A percentile compares a stretch with the other conserved stretches of the same genome.
These are phyloP conservation scores for Erucastrum elatum DNA, from an alignment of 345 rosid species.

Conservation along the genomic window DNA sequence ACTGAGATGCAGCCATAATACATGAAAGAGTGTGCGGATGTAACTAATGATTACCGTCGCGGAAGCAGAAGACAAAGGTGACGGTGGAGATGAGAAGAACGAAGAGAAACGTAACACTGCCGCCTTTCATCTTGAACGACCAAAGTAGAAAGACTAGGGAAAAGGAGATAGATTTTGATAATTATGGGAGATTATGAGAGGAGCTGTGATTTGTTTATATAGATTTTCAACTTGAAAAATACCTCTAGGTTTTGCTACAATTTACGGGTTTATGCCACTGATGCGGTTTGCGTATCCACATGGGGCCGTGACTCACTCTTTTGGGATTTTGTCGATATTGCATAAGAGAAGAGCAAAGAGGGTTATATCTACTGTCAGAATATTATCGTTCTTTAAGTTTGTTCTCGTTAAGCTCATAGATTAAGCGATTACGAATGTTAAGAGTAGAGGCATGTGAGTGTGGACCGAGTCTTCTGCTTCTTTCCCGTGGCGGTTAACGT, in stretches of 20 bases:
- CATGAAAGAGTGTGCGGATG: not conserved
- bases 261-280: slow-evolving; percentile 39
- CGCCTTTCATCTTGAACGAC: slow-evolving; percentile 31
- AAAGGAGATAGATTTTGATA: not conserved
- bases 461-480: slow-evolving; percentile 31
- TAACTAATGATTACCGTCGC: slow-evolving; percentile 24
- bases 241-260: not conserved
- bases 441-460: slow-evolving; percentile 9
- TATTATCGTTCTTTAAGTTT: slow-evolving; percentile 7
- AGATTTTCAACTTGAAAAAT: slow-evolving; percentile 3
- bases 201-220: slow-evolving; percentile 26
- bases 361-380: slow-evolving; percentile 21
- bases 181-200: slow-evolving; percentile 11
- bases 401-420: not conserved
- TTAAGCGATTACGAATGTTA: not conserved
- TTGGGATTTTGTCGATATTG: slow-evolving; percentile 19
- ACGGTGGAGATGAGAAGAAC: slow-evolving; percentile 36
- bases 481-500: slow-evolving; percentile 38
- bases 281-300: slow-evolving; percentile 34
- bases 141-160: not conserved
- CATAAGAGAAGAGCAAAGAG: not conserved
- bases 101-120: slow-evolving; percentile 18
- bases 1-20: not conserved
- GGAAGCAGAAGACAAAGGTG: slow-evolving; percentile 35
- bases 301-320: slow-evolving; percentile 42